Evolutionary conservation across 306 rosid genomes (phyloP).

Genomic region (Mimosa pudica): DNA sequence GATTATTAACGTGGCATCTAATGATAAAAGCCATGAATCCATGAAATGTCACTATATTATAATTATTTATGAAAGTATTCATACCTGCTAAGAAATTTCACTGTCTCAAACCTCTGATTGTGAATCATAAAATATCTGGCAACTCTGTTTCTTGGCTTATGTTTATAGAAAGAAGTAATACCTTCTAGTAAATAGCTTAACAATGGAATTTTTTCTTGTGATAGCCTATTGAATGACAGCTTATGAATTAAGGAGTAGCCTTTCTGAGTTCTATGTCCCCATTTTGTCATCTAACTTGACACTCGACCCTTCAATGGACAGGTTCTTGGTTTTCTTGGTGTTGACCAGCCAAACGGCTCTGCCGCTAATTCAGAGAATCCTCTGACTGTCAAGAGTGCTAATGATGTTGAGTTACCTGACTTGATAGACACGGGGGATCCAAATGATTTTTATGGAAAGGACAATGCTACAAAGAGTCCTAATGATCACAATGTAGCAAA

Average conservation of each 20-base stretch:
- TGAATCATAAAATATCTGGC: neutral
- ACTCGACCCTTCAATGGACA: slow-evolving; percentile 47
- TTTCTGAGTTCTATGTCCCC: neutral
- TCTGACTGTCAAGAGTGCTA: slow-evolving; percentile 44
- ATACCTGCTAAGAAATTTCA: neutral
- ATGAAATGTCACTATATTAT: slow-evolving; percentile 3
- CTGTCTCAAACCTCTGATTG: neutral
- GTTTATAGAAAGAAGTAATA: neutral
- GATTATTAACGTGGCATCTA: slow-evolving; percentile 5
- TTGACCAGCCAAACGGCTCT: slow-evolving; percentile 52
- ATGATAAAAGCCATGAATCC: slow-evolving; percentile 1
- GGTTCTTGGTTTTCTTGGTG: slow-evolving; percentile 83
- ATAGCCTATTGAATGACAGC: neutral
- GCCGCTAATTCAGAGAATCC: slow-evolving; percentile 52
- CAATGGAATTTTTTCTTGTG: neutral
- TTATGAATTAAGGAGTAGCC: slow-evolving; percentile 14
- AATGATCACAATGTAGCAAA: slow-evolving; percentile 49
- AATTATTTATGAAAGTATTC: neutral
- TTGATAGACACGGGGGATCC: slow-evolving; percentile 82
- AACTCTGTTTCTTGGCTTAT: slow-evolving; percentile 12
- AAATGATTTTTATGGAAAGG: slow-evolving; percentile 43
- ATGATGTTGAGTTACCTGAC: slow-evolving; percentile 66
- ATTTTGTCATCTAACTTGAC: slow-evolving; percentile 14
- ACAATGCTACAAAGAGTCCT: slow-evolving; percentile 40
- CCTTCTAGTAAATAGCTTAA: neutral